Evolutionary conservation across 2,329 filamentous ascomycete genomes (phyloP).

Genomic region (Tympanopsis confertula): DNA sequence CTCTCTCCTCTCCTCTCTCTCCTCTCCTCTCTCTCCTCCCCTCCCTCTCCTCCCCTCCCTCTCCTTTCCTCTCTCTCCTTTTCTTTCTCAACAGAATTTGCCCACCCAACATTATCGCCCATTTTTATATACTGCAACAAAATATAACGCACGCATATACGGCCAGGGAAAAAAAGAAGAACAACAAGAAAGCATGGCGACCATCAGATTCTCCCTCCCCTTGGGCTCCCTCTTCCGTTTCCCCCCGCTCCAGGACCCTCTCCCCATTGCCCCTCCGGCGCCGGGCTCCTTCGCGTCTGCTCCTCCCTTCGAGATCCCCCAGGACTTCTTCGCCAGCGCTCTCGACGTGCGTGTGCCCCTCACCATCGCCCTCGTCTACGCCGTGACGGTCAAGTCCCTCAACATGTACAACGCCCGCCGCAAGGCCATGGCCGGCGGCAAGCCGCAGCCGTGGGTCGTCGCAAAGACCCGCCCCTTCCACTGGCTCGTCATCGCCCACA

Average conservation of each 20-base stretch:
- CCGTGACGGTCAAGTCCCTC: constrained; percentile 63
- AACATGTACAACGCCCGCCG: constrained; percentile 60
- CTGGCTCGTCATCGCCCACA: constrained; percentile 78
- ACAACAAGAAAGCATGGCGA: too few species aligned
- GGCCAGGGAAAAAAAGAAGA: background rate
- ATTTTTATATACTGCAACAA: too few species aligned
- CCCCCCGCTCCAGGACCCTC: background rate
- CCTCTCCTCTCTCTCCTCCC: too few species aligned
- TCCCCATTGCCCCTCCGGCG: background rate
- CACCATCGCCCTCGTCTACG: constrained; percentile 70
- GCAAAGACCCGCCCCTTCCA: constrained; percentile 71
- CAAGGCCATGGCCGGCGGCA: constrained; percentile 54
- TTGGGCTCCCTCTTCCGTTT: background rate
- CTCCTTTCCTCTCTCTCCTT: too few species aligned
- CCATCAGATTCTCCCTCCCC: background rate
- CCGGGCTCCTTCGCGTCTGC: background rate
- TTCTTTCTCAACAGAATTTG: too few species aligned
- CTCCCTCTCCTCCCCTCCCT: too few species aligned
- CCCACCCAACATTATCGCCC: too few species aligned
- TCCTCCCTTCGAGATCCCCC: constrained; percentile 56
- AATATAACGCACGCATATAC: too few species aligned
- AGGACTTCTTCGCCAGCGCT: constrained; percentile 46
- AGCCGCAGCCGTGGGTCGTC: constrained; percentile 72
- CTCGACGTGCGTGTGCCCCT: constrained; percentile 59
- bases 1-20: too few species aligned